Base-by-base conservation (phyloP, 2,329 filamentous ascomycete genomes). In the Epichloe gansuensis region DNA sequence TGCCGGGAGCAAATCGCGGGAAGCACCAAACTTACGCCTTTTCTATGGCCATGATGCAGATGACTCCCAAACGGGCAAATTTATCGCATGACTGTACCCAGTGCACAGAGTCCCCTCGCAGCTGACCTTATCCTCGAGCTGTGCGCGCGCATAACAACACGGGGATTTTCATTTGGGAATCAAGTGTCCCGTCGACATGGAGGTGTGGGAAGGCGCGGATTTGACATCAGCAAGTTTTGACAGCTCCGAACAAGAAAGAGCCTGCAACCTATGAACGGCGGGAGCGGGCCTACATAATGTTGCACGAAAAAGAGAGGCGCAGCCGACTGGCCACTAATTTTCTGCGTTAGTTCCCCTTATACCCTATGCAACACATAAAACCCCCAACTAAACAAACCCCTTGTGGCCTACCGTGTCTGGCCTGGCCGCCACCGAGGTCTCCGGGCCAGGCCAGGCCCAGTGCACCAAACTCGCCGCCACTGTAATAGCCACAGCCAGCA, bases 21-120 rank as follows among this genome's bases (percentile, higher is more conserved):
- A 38, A 23, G 48, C 27, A 43, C 25, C 23, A 31, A 17, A 50
- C 53, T 11, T 51, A 55, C 55, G 35, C 51, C 40, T 49, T 47
- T 40, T 51, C 53, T 13, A 51, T 52, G 27, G 53, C 53, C 52
- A 57, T 53, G 49, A 51, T 51, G 40, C 23, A 31, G 38, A 41
- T 21, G n/a, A 17, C 23, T 21, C 8, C 23, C 23, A 25, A 17
- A 3, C 31, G 5, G 13, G 13, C 31, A 13, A n/a, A 23, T 21
- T 17, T 44, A 52, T 52, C 27, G 39, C 50, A 52, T 52, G 31
- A 35, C 45, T 31, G 44, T 31, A 13, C 21, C 27, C 27, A 11
- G 42, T 25, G 36, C 43, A 11, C 36, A 34, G 25, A 41, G 15
- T 25, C 12, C 41, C 21, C 34, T 38, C 17, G 31, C 17, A n/a